Evolutionary conservation across 2,329 filamentous ascomycete genomes (phyloP).

Genomic region (Fusarium mangiferae): DNA sequence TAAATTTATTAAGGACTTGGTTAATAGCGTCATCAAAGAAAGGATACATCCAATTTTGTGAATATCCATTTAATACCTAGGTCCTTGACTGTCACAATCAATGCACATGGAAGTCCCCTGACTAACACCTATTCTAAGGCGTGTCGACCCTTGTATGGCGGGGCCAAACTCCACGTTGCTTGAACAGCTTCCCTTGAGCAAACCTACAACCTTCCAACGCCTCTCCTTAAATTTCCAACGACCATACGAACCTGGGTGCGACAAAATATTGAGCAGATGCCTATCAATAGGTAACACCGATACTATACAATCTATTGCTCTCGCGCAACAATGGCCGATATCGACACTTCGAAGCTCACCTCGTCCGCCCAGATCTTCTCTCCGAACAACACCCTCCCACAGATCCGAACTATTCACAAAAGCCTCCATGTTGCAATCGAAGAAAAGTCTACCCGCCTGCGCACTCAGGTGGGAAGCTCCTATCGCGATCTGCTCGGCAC

Average conservation of each 20-base stretch:
- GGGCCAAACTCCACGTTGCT: slow-evolving; percentile 44
- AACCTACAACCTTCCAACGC: slow-evolving; percentile 1
- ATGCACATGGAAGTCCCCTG: slow-evolving; percentile 6
- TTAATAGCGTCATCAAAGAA: slow-evolving; percentile 29
- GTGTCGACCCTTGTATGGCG: slow-evolving; percentile 27
- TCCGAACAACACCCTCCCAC: slow-evolving; percentile 66
- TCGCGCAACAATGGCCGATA: slow-evolving; percentile 50
- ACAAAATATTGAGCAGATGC: slow-evolving; percentile 22
- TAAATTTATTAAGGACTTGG: slow-evolving; percentile 14
- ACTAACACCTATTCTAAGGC: not conserved
- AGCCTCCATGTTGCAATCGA: slow-evolving; percentile 68
- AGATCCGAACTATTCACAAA: slow-evolving; percentile 72
- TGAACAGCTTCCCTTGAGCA: slow-evolving; percentile 26
- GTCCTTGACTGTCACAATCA: not conserved
- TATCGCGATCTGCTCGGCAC: slow-evolving; percentile 93
- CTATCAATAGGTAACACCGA: not conserved
- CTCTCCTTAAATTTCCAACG: slow-evolving; percentile 9
- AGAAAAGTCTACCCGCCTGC: slow-evolving; percentile 70
- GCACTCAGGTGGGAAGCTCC: slow-evolving; percentile 71
- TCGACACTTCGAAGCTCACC: slow-evolving; percentile 60
- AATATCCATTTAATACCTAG: not conserved
- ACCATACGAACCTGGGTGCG: not conserved
- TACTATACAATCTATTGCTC: not conserved
- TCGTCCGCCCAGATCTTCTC: slow-evolving; percentile 66
- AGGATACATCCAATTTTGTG: slow-evolving; percentile 3